Percentiles rank a stretch among this genome's conserved stretches.
phyloP scores from a whole-genome alignment of 768 basidiomycete species.

The Heimioporus sp. region DNA sequence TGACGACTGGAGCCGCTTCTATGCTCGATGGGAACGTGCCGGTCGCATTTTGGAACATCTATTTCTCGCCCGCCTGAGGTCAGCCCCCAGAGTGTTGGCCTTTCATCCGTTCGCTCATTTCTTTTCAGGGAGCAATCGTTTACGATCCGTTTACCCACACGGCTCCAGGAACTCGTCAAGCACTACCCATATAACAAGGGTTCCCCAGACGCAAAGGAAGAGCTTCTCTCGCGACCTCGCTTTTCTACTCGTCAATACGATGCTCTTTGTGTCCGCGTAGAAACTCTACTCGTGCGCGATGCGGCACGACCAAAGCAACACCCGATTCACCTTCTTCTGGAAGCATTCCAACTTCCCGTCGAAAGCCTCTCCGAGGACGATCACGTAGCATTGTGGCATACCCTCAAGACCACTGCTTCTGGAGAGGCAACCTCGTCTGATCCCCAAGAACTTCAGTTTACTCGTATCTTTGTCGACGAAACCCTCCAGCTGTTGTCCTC shows the following conservation, averaged over 20 bases:
- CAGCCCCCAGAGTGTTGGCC: slow-evolving; percentile 8
- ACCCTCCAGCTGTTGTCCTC: slow-evolving; percentile 53
- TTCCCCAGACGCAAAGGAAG: slow-evolving; percentile 31
- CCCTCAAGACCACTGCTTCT: slow-evolving; percentile 44
- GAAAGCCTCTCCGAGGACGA: slow-evolving; percentile 35
- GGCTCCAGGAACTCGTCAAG: slow-evolving; percentile 67
- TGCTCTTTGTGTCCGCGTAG: slow-evolving; percentile 66
- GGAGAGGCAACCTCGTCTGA: slow-evolving; percentile 21
- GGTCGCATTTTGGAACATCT: slow-evolving; percentile 76
- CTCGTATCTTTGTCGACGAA: slow-evolving; percentile 66
- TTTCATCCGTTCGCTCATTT: slow-evolving; percentile 4
- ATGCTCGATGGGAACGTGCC: slow-evolving; percentile 69
- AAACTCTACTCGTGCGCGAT: slow-evolving; percentile 46
- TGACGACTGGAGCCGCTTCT: slow-evolving; percentile 66
- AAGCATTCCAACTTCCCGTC: slow-evolving; percentile 51
- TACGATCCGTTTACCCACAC: slow-evolving; percentile 58
- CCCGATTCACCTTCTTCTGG: slow-evolving; percentile 57
- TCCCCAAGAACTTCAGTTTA: slow-evolving; percentile 38
- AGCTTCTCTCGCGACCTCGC: slow-evolving; percentile 58
- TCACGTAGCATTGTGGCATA: slow-evolving; percentile 49
- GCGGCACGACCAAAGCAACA: slow-evolving; percentile 42
- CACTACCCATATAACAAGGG: slow-evolving; percentile 58
- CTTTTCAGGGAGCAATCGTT: slow-evolving; percentile 54
- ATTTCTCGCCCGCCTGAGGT: slow-evolving; percentile 74
- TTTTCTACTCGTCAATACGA: slow-evolving; percentile 65